Conservation (phyloP, 2,329 filamentous ascomycete genomes). For the Calonectria leucothoes region DNA sequence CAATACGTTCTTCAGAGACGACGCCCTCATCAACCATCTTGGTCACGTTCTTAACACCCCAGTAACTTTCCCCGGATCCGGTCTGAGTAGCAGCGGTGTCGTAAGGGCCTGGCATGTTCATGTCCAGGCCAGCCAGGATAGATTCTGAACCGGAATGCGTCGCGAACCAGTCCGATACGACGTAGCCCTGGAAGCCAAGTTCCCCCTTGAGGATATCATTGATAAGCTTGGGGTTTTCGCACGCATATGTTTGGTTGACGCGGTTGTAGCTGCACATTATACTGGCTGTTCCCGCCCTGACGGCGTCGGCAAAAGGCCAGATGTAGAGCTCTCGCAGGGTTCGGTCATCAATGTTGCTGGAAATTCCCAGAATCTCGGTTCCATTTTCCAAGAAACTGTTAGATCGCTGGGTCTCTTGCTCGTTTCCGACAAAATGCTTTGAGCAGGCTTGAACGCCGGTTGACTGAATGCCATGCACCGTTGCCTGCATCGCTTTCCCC, state of each 20-base stretch:
- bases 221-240: not conserved
- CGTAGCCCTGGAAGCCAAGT: constrained; percentile 56
- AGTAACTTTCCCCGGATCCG: not conserved
- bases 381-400: not conserved
- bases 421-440: constrained; percentile 55
- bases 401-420: constrained; percentile 54
- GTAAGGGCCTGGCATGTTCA: constrained; percentile 57
- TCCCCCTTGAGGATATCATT: not conserved
- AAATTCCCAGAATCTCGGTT: constrained; percentile 25
- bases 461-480: constrained; percentile 76
- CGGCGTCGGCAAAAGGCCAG: constrained; percentile 42
- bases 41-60: not conserved
- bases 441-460: constrained; percentile 74
- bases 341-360: constrained; percentile 38
- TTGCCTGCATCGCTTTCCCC: constrained; percentile 70
- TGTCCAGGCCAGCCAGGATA: constrained; percentile 54
- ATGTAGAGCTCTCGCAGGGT: constrained; percentile 41
- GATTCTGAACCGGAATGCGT: constrained; percentile 54
- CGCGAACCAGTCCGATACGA: constrained; percentile 57
- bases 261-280: constrained; percentile 48
- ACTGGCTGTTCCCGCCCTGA: constrained; percentile 41
- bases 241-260: constrained; percentile 4
- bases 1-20: constrained; percentile 50
- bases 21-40: not conserved
- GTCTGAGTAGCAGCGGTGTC: constrained; percentile 43